These are phyloP conservation scores for Articulospora tetracladia DNA, from an alignment of 495 filamentous ascomycete species.

Conservation along the genomic window DNA sequence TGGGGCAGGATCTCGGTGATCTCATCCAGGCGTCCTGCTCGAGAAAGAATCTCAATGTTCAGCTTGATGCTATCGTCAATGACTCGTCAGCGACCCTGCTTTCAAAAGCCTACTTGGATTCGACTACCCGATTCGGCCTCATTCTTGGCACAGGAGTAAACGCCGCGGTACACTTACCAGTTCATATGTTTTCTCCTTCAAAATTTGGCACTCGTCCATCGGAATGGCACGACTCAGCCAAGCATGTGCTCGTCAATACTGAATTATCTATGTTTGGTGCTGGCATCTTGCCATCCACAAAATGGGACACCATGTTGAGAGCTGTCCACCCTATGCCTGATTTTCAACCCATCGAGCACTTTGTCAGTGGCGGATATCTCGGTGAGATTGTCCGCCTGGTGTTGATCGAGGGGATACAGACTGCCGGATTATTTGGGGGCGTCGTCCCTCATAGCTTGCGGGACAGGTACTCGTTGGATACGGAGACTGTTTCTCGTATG, in stretches of 20 bases:
- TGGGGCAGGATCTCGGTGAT: slow-evolving; percentile 48
- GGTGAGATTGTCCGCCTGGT: slow-evolving; percentile 75
- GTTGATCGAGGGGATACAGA: slow-evolving; percentile 58
- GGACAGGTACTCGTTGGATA: slow-evolving; percentile 56
- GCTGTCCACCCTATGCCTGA: slow-evolving; percentile 64
- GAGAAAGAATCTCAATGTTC: slow-evolving; percentile 43
- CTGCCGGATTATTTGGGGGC: slow-evolving; percentile 51
- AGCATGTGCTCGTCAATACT: slow-evolving; percentile 71
- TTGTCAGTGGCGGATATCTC: slow-evolving; percentile 78
- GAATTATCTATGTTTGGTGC: slow-evolving; percentile 79
- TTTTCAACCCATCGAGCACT: slow-evolving; percentile 82
- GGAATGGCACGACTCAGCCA: slow-evolving; percentile 52
- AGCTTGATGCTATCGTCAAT: slow-evolving; percentile 78
- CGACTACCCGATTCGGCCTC: slow-evolving; percentile 54
- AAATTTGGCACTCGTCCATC: slow-evolving; percentile 49
- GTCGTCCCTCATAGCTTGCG: slow-evolving; percentile 47
- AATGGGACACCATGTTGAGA: slow-evolving; percentile 67
- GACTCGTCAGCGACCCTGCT: slow-evolving; percentile 78
- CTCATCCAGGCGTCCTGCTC: slow-evolving; percentile 45
- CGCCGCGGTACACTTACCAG: slow-evolving; percentile 49
- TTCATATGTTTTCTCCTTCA: slow-evolving; percentile 42
- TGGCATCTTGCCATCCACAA: slow-evolving; percentile 65
- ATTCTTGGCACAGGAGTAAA: slow-evolving; percentile 56
- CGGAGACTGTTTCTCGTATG: slow-evolving; percentile 55
- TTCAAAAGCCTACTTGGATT: slow-evolving; percentile 67